These are phyloP conservation scores for Globisporangium radiosum DNA, from an alignment of 352 stramenopile species.

Conservation along the genomic window DNA sequence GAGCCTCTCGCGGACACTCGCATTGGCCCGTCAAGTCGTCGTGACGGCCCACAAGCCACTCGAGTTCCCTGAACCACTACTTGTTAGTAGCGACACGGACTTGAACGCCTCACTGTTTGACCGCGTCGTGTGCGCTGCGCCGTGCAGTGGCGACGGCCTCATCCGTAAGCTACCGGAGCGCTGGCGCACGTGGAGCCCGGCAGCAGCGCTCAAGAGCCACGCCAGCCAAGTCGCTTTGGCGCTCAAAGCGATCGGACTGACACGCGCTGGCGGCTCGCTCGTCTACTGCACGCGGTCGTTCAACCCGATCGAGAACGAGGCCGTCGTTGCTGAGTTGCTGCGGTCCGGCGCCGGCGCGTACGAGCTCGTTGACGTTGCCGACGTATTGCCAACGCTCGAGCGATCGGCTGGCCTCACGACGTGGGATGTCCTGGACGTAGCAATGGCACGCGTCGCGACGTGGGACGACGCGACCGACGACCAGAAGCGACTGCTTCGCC, in stretches of 20 bases:
- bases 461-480: slow-evolving; percentile 50
- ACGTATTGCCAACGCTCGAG: slow-evolving; percentile 27
- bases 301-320: slow-evolving; percentile 82
- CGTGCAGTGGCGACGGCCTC: slow-evolving; percentile 76
- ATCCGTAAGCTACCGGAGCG: slow-evolving; percentile 74
- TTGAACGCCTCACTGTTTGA: slow-evolving; percentile 44
- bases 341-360: slow-evolving; percentile 40
- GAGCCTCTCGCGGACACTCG: slow-evolving; percentile 49
- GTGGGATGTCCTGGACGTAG: slow-evolving; percentile 56
- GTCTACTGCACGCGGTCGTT: slow-evolving; percentile 78
- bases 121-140: slow-evolving; percentile 64
- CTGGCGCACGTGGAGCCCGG: slow-evolving; percentile 71
- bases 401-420: slow-evolving; percentile 30
- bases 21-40: slow-evolving; percentile 36
- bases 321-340: slow-evolving; percentile 72
- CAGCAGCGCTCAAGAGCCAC: slow-evolving; percentile 43
- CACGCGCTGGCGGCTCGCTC: slow-evolving; percentile 41
- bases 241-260: slow-evolving; percentile 39
- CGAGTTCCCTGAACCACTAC: slow-evolving; percentile 45
- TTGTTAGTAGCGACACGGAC: slow-evolving; percentile 8
- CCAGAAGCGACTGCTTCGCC: slow-evolving; percentile 45
- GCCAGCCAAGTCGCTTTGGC: slow-evolving; percentile 80
- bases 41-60: slow-evolving; percentile 70
- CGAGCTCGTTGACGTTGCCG: slow-evolving; percentile 52
- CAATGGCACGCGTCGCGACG: slow-evolving; percentile 32